Evolutionary conservation across 1,284 basidiomycete species (phyloP).

Genomic region (Megacollybia platyphylla): DNA sequence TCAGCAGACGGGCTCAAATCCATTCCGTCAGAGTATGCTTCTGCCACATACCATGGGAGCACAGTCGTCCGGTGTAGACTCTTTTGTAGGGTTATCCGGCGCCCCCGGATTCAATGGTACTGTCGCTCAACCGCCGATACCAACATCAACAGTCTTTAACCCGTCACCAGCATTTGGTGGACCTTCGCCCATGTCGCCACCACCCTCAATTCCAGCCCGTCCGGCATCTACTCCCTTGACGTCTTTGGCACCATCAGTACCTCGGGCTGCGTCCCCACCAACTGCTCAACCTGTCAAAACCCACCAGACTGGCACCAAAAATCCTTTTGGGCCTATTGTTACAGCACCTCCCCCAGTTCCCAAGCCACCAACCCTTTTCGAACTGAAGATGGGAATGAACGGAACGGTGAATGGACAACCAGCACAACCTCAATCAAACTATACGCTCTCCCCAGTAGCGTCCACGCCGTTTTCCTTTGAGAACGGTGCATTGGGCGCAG

Average conservation of each 20-base stretch:
- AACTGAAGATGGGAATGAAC: conserved; percentile 48
- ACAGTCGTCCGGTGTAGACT: conserved; percentile 22
- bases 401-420: conserved; percentile 9
- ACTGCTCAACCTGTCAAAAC: conserved; percentile 56
- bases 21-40: conserved; percentile 56
- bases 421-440: conserved; percentile 12
- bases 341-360: conserved; percentile 59
- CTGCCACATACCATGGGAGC: conserved; percentile 61
- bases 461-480: conserved; percentile 18
- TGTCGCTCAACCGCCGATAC: neutral
- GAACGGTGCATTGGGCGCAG: conserved; percentile 25
- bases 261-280: conserved; percentile 23
- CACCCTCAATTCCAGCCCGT: conserved; percentile 27
- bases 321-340: conserved; percentile 82
- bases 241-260: conserved; percentile 15
- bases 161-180: conserved; percentile 1
- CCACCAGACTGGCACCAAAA: conserved; percentile 88
- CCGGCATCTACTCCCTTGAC: conserved; percentile 61
- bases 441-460: conserved; percentile 7
- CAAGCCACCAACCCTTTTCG: conserved; percentile 70
- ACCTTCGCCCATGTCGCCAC: conserved; percentile 2
- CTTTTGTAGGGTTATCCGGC: neutral
- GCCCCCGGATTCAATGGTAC: neutral
- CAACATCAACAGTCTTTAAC: conserved; percentile 5
- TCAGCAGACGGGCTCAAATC: conserved; percentile 62